These are phyloP conservation scores for Paecilomyces niveus DNA, from an alignment of 2,329 filamentous ascomycete genomes.

Conservation along the genomic window DNA sequence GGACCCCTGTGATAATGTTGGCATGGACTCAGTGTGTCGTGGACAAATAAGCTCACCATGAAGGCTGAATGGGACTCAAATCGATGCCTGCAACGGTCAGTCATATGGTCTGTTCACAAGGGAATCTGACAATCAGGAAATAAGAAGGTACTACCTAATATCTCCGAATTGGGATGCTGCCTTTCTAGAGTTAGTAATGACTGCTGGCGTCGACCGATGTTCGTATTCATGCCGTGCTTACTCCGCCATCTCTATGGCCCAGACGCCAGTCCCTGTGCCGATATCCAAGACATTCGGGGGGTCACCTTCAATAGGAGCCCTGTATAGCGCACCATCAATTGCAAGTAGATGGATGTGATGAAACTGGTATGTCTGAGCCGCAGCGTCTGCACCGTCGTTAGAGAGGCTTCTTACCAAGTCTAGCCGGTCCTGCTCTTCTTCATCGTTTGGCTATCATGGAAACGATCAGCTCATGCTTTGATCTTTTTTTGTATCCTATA, in stretches of 20 bases:
- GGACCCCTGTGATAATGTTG: background rate
- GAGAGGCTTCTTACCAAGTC: constrained; percentile 6
- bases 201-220: background rate
- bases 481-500: background rate
- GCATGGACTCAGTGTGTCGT: background rate
- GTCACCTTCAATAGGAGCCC: background rate
- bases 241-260: constrained; percentile 17
- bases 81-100: constrained; percentile 14
- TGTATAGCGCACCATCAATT: background rate
- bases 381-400: background rate
- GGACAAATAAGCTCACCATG: background rate
- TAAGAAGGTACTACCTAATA: background rate
- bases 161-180: background rate
- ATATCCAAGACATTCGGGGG: constrained; percentile 13
- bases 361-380: background rate
- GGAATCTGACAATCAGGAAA: background rate
- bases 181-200: background rate
- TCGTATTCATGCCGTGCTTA: constrained; percentile 3
- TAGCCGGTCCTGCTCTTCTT: constrained; percentile 4
- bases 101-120: background rate
- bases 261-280: constrained; percentile 19
- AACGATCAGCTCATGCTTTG: background rate
- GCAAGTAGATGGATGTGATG: constrained; percentile 1
- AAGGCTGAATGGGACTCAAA: constrained; percentile 17
- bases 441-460: constrained; percentile 7